phyloP scores from a whole-genome alignment of 2,329 filamentous ascomycete genomes.

The Diaporthe australafricana region DNA sequence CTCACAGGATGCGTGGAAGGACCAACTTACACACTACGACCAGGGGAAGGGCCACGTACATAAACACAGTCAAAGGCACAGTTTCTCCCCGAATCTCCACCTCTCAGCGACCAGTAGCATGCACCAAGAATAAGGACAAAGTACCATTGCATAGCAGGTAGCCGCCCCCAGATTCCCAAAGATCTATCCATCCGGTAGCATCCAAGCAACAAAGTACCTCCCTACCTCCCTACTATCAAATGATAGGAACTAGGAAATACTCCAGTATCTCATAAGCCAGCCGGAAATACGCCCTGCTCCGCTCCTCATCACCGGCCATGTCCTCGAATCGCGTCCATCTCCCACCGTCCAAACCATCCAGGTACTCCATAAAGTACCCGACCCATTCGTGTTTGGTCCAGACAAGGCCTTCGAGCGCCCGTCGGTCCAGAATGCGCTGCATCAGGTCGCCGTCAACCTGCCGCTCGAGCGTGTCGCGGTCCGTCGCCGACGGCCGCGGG shows the following conservation, averaged over 20 bases:
- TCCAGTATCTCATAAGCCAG: slow-evolving; percentile 66
- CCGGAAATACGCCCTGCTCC: slow-evolving; percentile 53
- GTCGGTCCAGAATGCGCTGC: slow-evolving; percentile 61
- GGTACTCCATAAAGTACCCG: slow-evolving; percentile 58
- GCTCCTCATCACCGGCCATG: slow-evolving; percentile 40
- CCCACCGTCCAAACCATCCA: slow-evolving; percentile 62
- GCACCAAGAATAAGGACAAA: neutral
- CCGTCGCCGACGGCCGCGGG: slow-evolving; percentile 51
- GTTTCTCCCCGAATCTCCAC: too few relatives aligned
- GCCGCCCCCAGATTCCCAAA: neutral
- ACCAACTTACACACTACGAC: neutral
- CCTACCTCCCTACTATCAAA: slow-evolving; percentile 49
- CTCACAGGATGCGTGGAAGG: neutral
- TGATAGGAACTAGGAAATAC: slow-evolving; percentile 62
- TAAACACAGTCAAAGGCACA: too few relatives aligned
- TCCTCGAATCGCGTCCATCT: slow-evolving; percentile 51
- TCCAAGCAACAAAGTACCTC: neutral
- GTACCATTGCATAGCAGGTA: too few relatives aligned
- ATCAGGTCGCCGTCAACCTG: slow-evolving; percentile 78
- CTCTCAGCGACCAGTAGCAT: neutral
- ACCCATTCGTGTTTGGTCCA: slow-evolving; percentile 44
- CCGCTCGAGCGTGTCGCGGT: slow-evolving; percentile 59
- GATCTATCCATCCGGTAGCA: neutral
- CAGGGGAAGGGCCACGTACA: too few relatives aligned
- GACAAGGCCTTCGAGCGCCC: slow-evolving; percentile 41